These are phyloP conservation scores for Lentinula novae-zelandiae DNA, from an alignment of 1,284 basidiomycete genomes.

Conservation along the genomic window DNA sequence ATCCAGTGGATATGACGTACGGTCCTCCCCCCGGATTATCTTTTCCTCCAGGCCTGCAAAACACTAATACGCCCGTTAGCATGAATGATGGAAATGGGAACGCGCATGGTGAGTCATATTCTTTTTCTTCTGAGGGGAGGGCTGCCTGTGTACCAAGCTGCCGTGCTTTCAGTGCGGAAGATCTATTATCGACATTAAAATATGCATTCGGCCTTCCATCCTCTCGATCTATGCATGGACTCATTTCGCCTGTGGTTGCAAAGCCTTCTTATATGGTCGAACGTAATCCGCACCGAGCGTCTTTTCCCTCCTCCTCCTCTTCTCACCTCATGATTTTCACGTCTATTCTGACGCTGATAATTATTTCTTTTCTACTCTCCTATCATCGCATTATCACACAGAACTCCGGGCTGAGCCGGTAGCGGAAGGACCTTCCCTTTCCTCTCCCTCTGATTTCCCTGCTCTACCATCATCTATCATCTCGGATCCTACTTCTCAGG, in stretches of 20 bases:
- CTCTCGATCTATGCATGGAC: slow-evolving; percentile 22
- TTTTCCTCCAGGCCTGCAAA: slow-evolving; percentile 34
- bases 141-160: slow-evolving; percentile 74
- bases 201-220: slow-evolving; percentile 19
- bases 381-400: slow-evolving; percentile 27
- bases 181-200: slow-evolving; percentile 61
- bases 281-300: slow-evolving; percentile 24
- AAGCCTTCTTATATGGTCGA: slow-evolving; percentile 15
- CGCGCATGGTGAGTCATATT: slow-evolving; percentile 64
- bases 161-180: slow-evolving; percentile 83
- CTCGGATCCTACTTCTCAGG: slow-evolving; percentile 20
- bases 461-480: slow-evolving; percentile 38
- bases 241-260: slow-evolving; percentile 14
- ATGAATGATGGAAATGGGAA: slow-evolving; percentile 38
- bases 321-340: slow-evolving; percentile 13
- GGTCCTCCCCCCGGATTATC: slow-evolving; percentile 65
- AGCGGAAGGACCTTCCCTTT: slow-evolving; percentile 52
- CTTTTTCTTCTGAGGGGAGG: slow-evolving; percentile 58
- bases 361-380: slow-evolving; percentile 31
- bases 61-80: slow-evolving; percentile 18
- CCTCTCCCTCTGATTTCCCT: slow-evolving; percentile 66
- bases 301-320: slow-evolving; percentile 20
- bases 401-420: slow-evolving; percentile 43
- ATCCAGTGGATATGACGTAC: slow-evolving; percentile 27
- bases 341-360: slow-evolving; percentile 43